Conservation (phyloP, 179 eudicot genomes). For the Gypsophila paniculata region DNA sequence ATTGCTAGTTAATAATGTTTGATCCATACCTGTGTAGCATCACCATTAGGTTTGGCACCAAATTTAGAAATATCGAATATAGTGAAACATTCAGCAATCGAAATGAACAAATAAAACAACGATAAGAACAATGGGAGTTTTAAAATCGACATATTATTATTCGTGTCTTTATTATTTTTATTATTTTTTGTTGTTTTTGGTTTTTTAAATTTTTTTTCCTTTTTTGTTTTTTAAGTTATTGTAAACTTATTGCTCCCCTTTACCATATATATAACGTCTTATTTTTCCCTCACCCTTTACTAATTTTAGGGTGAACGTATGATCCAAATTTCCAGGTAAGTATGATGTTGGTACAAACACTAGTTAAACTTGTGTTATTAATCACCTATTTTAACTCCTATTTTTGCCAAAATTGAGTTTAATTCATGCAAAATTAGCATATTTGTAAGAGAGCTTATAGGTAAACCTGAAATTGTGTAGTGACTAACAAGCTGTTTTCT, state of each 20-base stretch:
- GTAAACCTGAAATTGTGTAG: not conserved
- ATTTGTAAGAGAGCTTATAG: conserved; percentile 6
- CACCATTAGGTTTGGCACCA: conserved; percentile 32
- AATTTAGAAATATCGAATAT: conserved; percentile 22
- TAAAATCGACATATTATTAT: conserved; percentile 14
- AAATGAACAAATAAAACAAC: conserved; percentile 19
- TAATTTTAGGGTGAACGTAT: not conserved
- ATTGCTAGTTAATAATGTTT: too few species aligned
- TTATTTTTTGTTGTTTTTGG: not conserved
- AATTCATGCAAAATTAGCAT: not conserved
- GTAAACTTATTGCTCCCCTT: not conserved
- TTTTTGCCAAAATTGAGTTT: not conserved
- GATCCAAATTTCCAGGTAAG: conserved; percentile 6
- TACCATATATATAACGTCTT: not conserved
- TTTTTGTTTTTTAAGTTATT: not conserved
- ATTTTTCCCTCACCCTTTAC: not conserved
- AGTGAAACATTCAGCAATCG: conserved; percentile 21
- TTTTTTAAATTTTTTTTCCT: not conserved
- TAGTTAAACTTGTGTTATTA: not conserved
- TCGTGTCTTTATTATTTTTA: not conserved
- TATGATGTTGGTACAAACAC: not conserved
- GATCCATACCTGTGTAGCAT: conserved; percentile 23
- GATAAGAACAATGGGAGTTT: conserved; percentile 13
- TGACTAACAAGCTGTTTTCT: not conserved
- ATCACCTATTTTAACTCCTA: conserved; percentile 9